These are phyloP conservation scores for Amanita inopinata DNA, from an alignment of 768 basidiomycete genomes.

Conservation along the genomic window DNA sequence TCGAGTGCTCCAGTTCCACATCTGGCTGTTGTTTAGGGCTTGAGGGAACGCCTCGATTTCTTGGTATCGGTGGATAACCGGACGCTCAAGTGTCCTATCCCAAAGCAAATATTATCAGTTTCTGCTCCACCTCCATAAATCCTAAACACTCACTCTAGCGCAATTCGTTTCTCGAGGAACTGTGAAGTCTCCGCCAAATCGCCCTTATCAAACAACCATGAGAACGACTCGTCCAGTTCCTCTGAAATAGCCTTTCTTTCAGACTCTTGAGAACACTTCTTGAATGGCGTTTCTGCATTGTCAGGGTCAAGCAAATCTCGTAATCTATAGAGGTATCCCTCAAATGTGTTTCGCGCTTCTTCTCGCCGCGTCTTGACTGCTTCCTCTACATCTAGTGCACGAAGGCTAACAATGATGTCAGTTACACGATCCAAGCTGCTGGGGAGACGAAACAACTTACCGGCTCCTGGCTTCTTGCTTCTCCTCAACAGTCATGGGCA, in stretches of 20 bases:
- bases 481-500: slow-evolving; percentile 69
- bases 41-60: slow-evolving; percentile 83
- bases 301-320: slow-evolving; percentile 72
- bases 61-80: slow-evolving; percentile 78
- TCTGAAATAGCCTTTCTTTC: slow-evolving; percentile 63
- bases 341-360: slow-evolving; percentile 85
- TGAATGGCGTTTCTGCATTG: slow-evolving; percentile 62
- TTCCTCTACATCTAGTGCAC: slow-evolving; percentile 72
- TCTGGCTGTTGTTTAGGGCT: slow-evolving; percentile 73
- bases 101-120: slow-evolving; percentile 2
- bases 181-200: slow-evolving; percentile 74
- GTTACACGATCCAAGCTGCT: not conserved
- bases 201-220: slow-evolving; percentile 79
- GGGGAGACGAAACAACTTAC: slow-evolving; percentile 35
- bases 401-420: slow-evolving; percentile 41
- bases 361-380: slow-evolving; percentile 67
- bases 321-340: slow-evolving; percentile 87
- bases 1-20: slow-evolving; percentile 81
- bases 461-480: slow-evolving; percentile 66
- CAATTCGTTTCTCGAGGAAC: slow-evolving; percentile 65
- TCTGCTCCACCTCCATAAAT: not conserved
- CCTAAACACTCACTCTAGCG: slow-evolving; percentile 62
- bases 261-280: slow-evolving; percentile 65
- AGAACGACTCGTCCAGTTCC: slow-evolving; percentile 62
- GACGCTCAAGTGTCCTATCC: slow-evolving; percentile 61